Conservation (phyloP, 176 grass and related monocot species). For the Carex kokanica region DNA sequence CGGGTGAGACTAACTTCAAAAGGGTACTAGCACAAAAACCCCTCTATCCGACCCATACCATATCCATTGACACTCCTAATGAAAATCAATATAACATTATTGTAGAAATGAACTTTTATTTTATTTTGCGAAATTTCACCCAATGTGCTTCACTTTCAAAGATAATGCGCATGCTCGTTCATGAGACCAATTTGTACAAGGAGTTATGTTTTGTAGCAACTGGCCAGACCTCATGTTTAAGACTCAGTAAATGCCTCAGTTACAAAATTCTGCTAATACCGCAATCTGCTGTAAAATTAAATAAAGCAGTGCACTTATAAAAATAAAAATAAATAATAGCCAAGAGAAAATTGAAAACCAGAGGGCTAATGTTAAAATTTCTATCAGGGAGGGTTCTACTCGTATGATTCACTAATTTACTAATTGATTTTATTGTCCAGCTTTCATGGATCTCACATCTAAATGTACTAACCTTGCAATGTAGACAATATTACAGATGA, state of each 20-base stretch:
- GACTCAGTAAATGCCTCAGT: neutral
- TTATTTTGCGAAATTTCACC: neutral
- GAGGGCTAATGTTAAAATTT: neutral
- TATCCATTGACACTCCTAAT: no score
- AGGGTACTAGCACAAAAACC: no score
- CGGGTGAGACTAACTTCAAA: no score
- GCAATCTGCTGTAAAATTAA: neutral
- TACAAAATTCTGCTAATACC: neutral
- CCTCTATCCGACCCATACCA: no score
- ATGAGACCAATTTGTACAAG: neutral
- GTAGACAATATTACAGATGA: neutral
- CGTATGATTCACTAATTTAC: neutral
- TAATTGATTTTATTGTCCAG: neutral
- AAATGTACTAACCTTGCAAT: neutral
- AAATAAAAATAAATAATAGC: neutral
- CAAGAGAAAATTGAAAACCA: neutral
- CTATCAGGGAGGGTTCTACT: neutral
- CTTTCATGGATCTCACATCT: neutral
- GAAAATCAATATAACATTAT: conserved; percentile 24
- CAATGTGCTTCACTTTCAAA: neutral
- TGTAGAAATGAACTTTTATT: neutral
- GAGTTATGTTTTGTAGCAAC: neutral
- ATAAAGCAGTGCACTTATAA: neutral
- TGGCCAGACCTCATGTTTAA: neutral
- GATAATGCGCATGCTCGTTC: neutral